A percentile compares a stretch with the other conserved stretches of the same genome.
These are phyloP conservation scores for Pyrenophora graminea DNA, from an alignment of 2,329 filamentous ascomycete genomes.

Conservation along the genomic window DNA sequence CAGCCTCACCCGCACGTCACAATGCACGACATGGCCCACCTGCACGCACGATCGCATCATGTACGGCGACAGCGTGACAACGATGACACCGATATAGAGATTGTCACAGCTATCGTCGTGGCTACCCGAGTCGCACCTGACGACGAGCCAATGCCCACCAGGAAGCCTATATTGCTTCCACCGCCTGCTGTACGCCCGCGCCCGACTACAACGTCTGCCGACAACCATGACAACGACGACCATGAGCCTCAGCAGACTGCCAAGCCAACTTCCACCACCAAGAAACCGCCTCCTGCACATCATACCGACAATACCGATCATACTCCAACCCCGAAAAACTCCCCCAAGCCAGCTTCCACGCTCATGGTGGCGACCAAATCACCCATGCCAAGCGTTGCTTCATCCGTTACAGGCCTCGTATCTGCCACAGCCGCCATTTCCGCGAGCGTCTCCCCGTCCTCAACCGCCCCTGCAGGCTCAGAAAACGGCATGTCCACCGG, in stretches of 20 bases:
- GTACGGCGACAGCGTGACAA: constrained; percentile 35
- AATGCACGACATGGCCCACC: constrained; percentile 26
- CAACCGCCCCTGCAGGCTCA: constrained; percentile 18
- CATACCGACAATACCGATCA: constrained; percentile 12
- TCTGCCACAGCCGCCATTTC: constrained; percentile 33
- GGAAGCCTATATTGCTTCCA: constrained; percentile 17
- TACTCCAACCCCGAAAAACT: constrained; percentile 16
- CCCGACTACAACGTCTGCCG: constrained; percentile 17
- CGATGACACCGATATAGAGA: constrained; percentile 12
- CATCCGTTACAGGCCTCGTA: constrained; percentile 22
- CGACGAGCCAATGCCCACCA: constrained; percentile 48
- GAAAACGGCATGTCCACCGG: constrained; percentile 51
- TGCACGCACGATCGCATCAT: constrained; percentile 34
- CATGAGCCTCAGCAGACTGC: constrained; percentile 14
- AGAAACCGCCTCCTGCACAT: constrained; percentile 24
- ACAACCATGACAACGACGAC: constrained; percentile 19
- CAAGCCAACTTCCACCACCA: constrained; percentile 22
- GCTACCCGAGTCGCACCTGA: constrained; percentile 56
- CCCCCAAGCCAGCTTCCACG: constrained; percentile 26
- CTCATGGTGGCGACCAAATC: constrained; percentile 37
- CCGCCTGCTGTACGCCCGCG: constrained; percentile 26
- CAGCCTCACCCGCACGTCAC: constrained; percentile 5
- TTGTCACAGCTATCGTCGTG: constrained; percentile 47
- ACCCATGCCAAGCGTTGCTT: constrained; percentile 21
- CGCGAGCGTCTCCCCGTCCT: constrained; percentile 29